These are phyloP conservation scores for Cyclotella baltica DNA, from an alignment of 108 stramenopile species.

Conservation along the genomic window DNA sequence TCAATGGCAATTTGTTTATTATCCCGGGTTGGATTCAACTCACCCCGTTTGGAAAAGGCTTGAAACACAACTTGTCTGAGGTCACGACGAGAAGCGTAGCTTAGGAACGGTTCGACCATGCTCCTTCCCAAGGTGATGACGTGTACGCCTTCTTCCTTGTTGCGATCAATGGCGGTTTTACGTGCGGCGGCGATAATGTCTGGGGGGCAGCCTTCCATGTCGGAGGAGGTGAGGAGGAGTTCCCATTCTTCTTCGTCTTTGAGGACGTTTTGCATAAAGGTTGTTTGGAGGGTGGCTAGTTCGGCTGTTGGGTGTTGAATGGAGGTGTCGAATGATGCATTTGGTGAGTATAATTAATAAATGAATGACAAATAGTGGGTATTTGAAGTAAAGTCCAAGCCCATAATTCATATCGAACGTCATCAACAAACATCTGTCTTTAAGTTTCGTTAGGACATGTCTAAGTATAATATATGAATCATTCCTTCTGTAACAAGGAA, in stretches of 20 bases:
- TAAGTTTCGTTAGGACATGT: neutral
- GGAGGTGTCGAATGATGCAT: neutral
- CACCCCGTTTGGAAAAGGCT: slow-evolving; percentile 71
- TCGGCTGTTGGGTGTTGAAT: slow-evolving; percentile 51
- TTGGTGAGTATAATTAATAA: too few species aligned
- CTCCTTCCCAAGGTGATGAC: slow-evolving; percentile 77
- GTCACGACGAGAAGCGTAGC: slow-evolving; percentile 62
- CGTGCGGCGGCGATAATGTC: slow-evolving; percentile 68
- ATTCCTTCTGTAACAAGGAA: neutral
- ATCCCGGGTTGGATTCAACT: slow-evolving; percentile 63
- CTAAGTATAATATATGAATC: neutral
- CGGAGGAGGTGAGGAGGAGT: slow-evolving; percentile 56
- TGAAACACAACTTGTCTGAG: slow-evolving; percentile 67
- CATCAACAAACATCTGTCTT: slow-evolving; percentile 5
- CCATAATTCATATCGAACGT: neutral
- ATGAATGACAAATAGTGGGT: too few species aligned
- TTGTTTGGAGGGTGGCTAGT: slow-evolving; percentile 66
- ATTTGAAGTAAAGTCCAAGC: too few species aligned
- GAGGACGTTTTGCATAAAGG: slow-evolving; percentile 78
- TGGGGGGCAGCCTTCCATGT: slow-evolving; percentile 71
- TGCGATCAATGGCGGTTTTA: slow-evolving; percentile 70
- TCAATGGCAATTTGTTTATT: slow-evolving; percentile 67
- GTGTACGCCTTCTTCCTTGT: slow-evolving; percentile 58
- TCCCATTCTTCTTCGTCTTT: slow-evolving; percentile 79
- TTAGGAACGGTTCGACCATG: slow-evolving; percentile 81